Evolutionary conservation across 2,329 filamentous ascomycete species (phyloP).

Genomic region (Fusarium foetens): DNA sequence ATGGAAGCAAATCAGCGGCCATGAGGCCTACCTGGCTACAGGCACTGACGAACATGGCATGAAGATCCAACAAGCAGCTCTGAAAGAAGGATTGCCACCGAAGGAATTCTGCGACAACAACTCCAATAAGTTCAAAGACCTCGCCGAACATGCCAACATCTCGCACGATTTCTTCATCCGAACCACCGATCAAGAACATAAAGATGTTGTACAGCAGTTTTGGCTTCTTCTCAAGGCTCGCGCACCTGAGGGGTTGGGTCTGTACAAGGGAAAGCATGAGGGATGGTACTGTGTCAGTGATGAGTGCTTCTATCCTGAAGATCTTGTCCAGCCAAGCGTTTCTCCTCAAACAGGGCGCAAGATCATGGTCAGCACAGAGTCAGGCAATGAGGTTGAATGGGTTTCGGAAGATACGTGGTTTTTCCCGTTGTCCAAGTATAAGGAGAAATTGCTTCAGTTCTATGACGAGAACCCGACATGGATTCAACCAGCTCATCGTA

Average conservation of each 20-base stretch:
- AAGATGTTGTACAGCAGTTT: conserved; percentile 86
- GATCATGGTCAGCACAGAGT: conserved; percentile 85
- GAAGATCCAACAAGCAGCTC: conserved; percentile 92
- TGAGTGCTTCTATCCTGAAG: conserved; percentile 92
- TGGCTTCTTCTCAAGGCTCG: conserved; percentile 78
- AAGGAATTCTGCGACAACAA: conserved; percentile 91
- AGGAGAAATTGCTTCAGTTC: conserved; percentile 80
- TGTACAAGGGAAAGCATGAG: conserved; percentile 87
- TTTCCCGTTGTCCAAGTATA: conserved; percentile 87
- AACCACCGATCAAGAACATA: conserved; percentile 86
- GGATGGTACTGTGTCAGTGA: conserved; percentile 98
- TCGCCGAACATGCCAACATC: conserved; percentile 76
- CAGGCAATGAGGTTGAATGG: conserved; percentile 94
- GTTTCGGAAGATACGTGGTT: conserved; percentile 93
- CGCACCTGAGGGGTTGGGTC: conserved; percentile 70
- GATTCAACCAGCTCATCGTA: conserved; percentile 76
- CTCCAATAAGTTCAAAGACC: conserved; percentile 78
- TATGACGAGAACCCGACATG: conserved; percentile 82
- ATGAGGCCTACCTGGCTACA: conserved; percentile 79
- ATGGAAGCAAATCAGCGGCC: conserved; percentile 82
- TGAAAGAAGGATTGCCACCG: conserved; percentile 74
- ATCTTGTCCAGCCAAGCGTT: conserved; percentile 76
- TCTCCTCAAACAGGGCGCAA: conserved; percentile 85
- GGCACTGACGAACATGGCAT: conserved; percentile 98
- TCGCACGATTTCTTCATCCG: conserved; percentile 89